Evolutionary conservation across 768 basidiomycete genomes (phyloP).

Genomic region (Thelephora ganbajun): DNA sequence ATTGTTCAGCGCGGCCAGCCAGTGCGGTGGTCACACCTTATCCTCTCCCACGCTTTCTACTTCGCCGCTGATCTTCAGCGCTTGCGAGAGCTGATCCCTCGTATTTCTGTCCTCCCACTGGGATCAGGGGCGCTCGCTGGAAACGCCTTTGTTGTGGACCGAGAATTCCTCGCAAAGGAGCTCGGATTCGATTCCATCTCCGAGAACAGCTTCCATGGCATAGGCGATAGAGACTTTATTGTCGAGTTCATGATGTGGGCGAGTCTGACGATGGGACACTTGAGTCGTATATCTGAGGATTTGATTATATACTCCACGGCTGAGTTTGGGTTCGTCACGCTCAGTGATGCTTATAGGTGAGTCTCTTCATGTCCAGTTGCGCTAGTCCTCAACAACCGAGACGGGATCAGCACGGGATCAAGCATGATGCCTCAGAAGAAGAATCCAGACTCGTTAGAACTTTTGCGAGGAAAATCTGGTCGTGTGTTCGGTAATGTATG

Average conservation of each 20-base stretch:
- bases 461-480: conserved; percentile 90
- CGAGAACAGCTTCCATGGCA: conserved; percentile 95
- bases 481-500: conserved; percentile 84
- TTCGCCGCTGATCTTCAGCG: conserved; percentile 85
- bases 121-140: conserved; percentile 93
- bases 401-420: conserved; percentile 68
- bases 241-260: conserved; percentile 97
- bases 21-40: conserved; percentile 95
- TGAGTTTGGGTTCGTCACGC: conserved; percentile 92
- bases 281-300: conserved; percentile 93
- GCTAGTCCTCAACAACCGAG: not conserved
- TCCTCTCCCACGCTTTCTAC: conserved; percentile 90
- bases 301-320: conserved; percentile 92
- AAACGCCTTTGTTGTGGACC: conserved; percentile 89
- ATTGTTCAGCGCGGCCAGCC: conserved; percentile 79
- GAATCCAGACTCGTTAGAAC: conserved; percentile 92
- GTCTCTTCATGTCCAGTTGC: not conserved
- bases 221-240: conserved; percentile 94
- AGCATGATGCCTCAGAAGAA: conserved; percentile 99
- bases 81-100: conserved; percentile 69
- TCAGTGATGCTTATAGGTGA: conserved; percentile 95
- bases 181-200: conserved; percentile 80
- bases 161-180: conserved; percentile 83
- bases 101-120: conserved; percentile 86
- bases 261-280: conserved; percentile 82